Base-by-base conservation (phyloP, 352 stramenopile species). In the Globisporangium orthogonon region DNA sequence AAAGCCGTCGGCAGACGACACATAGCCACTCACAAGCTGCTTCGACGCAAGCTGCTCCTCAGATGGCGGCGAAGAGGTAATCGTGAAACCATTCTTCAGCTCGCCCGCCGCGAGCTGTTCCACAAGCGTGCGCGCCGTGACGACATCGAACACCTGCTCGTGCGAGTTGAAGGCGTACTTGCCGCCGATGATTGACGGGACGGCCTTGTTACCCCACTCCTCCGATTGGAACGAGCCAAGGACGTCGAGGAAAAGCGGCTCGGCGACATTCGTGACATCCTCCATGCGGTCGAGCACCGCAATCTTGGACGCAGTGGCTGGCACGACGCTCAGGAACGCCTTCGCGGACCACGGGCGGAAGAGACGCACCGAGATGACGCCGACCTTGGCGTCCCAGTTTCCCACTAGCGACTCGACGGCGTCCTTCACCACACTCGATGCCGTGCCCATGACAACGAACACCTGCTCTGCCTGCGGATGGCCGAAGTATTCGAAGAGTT, bases 201-300 rank as follows among this genome's bases (percentile, higher is more conserved):
- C 60, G 2, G 81, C 53, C 35, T 82, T 72, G 56, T 79, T 66
- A 33, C 73, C 68, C 76, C 74, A 91, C 43, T 75, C 73, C 30
- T 91, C 83, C 50, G 76, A 86, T 69, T 95, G 80, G 62, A 98
- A 91, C 39, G 87, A 96, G 45, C 77, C 77, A n/a, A 94, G 82
- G 41, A 97, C 89, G 69, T 98, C 90, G 66, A 96, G 67, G 65
- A 96, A 98, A 7, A 98, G 70, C 41, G 91, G 91, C 65, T 97
- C 86, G 43, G 86, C 86, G 53, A 96, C 84, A 52, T 85, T 90
- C 14, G 78, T 89, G 51, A 70, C 62, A 64, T 97, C 91, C 57
- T 94, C 84, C 66, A 91, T 96, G 47, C 89, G 85, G 69, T 97
- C 91, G 17, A 98, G 70, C n/a, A 96, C 88, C 1, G 87, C 89